Percentiles rank a stretch among this genome's conserved stretches.
phyloP scores from a whole-genome alignment of 495 filamentous ascomycete genomes.

The Lepraria neglecta region DNA sequence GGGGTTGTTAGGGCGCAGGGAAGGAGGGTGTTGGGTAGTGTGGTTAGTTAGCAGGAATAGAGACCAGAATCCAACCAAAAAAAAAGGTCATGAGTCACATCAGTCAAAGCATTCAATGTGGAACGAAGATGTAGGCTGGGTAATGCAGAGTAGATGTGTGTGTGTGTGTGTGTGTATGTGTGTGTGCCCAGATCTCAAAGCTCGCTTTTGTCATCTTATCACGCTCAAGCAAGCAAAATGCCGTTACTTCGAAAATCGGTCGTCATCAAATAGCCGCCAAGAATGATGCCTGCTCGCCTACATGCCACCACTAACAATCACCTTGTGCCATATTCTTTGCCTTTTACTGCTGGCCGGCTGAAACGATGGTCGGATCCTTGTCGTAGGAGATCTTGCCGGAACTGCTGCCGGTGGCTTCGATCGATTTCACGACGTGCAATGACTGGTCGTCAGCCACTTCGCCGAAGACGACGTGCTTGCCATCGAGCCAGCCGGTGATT shows the following conservation, averaged over 20 bases:
- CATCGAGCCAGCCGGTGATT: constrained; percentile 83
- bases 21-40: constrained; percentile 55
- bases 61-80: no score
- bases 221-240: constrained; percentile 6
- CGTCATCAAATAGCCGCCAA: constrained; percentile 1
- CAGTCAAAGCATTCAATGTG: neutral
- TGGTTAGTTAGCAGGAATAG: constrained; percentile 40
- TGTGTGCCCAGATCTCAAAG: constrained; percentile 2
- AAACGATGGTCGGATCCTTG: constrained; percentile 63
- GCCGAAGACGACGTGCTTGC: constrained; percentile 98
- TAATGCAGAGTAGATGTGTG: neutral
- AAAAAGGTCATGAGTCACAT: no score
- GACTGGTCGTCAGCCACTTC: constrained; percentile 70
- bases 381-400: constrained; percentile 55
- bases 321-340: neutral
- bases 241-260: neutral
- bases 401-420: constrained; percentile 64
- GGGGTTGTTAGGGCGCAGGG: constrained; percentile 61
- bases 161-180: neutral
- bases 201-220: constrained; percentile 16
- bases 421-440: constrained; percentile 57
- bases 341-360: constrained; percentile 50
- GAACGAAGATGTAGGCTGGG: neutral
- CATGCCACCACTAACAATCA: neutral
- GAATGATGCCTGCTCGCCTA: neutral